phyloP scores from a whole-genome alignment of 140 eudicot species.

The Bidens hawaiensis region DNA sequence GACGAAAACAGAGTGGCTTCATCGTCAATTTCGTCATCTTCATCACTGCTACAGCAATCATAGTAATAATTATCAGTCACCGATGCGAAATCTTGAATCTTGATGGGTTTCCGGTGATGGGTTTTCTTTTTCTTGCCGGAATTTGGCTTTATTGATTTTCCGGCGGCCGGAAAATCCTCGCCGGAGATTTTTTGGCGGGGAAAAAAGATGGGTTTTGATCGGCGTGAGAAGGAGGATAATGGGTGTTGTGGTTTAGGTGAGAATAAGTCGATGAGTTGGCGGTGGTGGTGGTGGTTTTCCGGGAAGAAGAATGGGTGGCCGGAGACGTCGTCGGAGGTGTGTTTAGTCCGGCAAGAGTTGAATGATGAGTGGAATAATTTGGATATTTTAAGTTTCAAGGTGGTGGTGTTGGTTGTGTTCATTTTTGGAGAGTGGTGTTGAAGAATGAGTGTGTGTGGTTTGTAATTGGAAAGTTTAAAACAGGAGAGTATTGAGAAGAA shows the following conservation, averaged over 20 bases:
- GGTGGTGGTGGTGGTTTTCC: slow-evolving; percentile 43
- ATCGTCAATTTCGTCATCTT: slow-evolving; percentile 38
- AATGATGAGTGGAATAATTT: slow-evolving; percentile 47
- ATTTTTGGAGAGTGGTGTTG: slow-evolving; percentile 27
- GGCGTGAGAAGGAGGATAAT: not conserved
- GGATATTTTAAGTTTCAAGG: slow-evolving; percentile 42
- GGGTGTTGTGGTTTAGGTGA: slow-evolving; percentile 50
- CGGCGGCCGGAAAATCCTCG: slow-evolving; percentile 26
- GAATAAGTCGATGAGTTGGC: slow-evolving; percentile 50
- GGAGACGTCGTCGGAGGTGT: slow-evolving; percentile 41
- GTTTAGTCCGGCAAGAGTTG: slow-evolving; percentile 60
- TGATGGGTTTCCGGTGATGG: slow-evolving; percentile 25
- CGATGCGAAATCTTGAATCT: slow-evolving; percentile 24
- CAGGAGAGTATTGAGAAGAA: slow-evolving; percentile 6
- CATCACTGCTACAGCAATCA: slow-evolving; percentile 49
- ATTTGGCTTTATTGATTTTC: slow-evolving; percentile 26
- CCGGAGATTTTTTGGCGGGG: slow-evolving; percentile 11
- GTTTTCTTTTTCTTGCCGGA: slow-evolving; percentile 25
- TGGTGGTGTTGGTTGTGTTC: not conserved
- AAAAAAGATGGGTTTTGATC: slow-evolving; percentile 19
- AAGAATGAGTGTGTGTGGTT: slow-evolving; percentile 8
- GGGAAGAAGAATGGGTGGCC: slow-evolving; percentile 48
- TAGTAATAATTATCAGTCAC: slow-evolving; percentile 39
- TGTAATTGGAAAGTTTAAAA: slow-evolving; percentile 31
- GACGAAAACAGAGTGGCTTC: slow-evolving; percentile 66